phyloP scores from a whole-genome alignment of 139 green algal species.

The Micromonas pusilla region DNA sequence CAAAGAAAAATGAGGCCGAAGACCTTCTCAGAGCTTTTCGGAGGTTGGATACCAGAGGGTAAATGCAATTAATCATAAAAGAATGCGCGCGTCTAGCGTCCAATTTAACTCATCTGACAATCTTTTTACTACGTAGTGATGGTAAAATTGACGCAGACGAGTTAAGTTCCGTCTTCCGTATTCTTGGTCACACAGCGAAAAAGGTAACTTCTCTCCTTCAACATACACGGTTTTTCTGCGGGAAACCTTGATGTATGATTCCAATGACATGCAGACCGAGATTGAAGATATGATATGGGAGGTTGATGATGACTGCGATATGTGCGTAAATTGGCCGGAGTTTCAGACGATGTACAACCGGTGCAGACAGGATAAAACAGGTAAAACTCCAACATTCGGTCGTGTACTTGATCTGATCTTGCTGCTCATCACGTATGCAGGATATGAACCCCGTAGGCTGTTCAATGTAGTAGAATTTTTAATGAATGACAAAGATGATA shows the following conservation, averaged over 20 bases:
- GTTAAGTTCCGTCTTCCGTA: conserved; percentile 59
- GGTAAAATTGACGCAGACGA: conserved; percentile 76
- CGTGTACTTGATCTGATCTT: neutral
- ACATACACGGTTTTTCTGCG: neutral
- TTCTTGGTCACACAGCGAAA: conserved; percentile 64
- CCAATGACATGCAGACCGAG: conserved; percentile 51
- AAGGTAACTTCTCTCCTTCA: conserved; percentile 31
- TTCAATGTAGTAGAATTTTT: conserved; percentile 93
- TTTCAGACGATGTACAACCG: conserved; percentile 84
- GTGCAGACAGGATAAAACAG: conserved; percentile 64
- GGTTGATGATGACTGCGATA: conserved; percentile 91
- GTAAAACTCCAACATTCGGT: conserved; percentile 20
- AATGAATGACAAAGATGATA: conserved; percentile 79
- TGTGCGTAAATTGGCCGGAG: conserved; percentile 56
- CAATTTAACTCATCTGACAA: neutral
- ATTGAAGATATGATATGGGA: conserved; percentile 96
- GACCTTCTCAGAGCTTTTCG: conserved; percentile 71
- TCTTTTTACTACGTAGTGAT: conserved; percentile 37
- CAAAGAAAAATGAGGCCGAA: conserved; percentile 72
- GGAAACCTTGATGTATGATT: neutral
- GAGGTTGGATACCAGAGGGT: conserved; percentile 55
- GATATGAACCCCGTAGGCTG: conserved; percentile 77
- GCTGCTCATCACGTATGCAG: conserved; percentile 37
- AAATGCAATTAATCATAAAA: neutral
- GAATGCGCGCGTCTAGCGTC: neutral